These are phyloP conservation scores for Mycena vitilis DNA, from an alignment of 768 basidiomycete species.

Conservation along the genomic window DNA sequence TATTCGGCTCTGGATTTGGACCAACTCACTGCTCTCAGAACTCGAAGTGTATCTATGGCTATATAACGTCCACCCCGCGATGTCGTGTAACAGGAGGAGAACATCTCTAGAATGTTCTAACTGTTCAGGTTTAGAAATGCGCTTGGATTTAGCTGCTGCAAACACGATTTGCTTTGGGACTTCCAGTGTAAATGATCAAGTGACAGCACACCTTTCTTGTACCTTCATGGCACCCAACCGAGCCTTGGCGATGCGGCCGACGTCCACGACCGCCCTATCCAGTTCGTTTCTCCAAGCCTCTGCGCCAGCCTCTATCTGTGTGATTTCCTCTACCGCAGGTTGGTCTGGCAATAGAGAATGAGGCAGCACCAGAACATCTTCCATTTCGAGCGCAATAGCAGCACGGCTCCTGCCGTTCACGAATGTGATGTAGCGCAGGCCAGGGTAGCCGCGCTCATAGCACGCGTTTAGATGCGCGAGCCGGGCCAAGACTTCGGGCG, in stretches of 20 bases:
- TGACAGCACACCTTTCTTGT: constrained; percentile 42
- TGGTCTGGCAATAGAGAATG: constrained; percentile 61
- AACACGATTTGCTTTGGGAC: background rate
- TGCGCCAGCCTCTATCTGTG: constrained; percentile 50
- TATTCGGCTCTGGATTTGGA: constrained; percentile 19
- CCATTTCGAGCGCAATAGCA: constrained; percentile 83
- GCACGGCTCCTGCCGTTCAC: constrained; percentile 86
- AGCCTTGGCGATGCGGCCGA: constrained; percentile 82
- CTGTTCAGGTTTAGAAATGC: background rate
- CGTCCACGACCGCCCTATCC: constrained; percentile 75
- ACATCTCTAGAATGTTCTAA: background rate
- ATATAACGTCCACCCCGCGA: background rate
- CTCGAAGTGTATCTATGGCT: constrained; percentile 30
- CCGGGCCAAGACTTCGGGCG: constrained; percentile 78
- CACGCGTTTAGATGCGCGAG: constrained; percentile 80
- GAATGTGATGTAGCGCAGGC: constrained; percentile 90
- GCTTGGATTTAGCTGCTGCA: background rate
- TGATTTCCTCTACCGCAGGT: constrained; percentile 52
- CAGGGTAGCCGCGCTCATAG: constrained; percentile 80
- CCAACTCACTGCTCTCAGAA: constrained; percentile 23
- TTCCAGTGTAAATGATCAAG: background rate
- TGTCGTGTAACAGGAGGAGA: constrained; percentile 2
- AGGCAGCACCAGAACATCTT: constrained; percentile 65
- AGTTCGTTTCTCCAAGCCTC: constrained; percentile 76
- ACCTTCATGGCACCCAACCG: constrained; percentile 62